These are phyloP conservation scores for California macrophylla DNA, from an alignment of 441 rosid genomes.

Conservation along the genomic window DNA sequence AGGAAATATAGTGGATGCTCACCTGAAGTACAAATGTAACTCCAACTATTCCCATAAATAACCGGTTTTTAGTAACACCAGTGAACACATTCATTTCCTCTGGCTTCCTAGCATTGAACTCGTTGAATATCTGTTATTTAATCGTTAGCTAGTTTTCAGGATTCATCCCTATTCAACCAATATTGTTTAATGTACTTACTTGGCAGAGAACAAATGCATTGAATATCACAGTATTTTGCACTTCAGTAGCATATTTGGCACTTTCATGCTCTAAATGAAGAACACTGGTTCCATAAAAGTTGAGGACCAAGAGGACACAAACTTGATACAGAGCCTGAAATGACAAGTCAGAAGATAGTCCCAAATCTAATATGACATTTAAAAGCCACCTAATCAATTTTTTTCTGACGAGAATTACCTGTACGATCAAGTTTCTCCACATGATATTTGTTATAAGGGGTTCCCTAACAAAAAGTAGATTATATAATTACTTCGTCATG, in stretches of 20 bases:
- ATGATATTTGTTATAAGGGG: slow-evolving; percentile 86
- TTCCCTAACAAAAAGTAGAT: slow-evolving; percentile 36
- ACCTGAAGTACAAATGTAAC: slow-evolving; percentile 81
- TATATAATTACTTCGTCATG: background rate
- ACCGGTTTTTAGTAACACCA: slow-evolving; percentile 61
- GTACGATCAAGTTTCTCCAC: slow-evolving; percentile 94
- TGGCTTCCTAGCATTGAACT: slow-evolving; percentile 87
- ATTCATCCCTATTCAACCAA: background rate
- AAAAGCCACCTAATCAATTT: background rate
- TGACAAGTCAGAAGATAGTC: background rate
- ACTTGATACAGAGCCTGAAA: slow-evolving; percentile 81
- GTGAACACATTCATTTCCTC: slow-evolving; percentile 64
- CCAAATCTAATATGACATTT: background rate
- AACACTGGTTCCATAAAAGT: slow-evolving; percentile 58
- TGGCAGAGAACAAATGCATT: slow-evolving; percentile 88
- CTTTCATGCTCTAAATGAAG: slow-evolving; percentile 34
- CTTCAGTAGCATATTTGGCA: slow-evolving; percentile 38
- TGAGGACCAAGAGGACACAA: slow-evolving; percentile 57
- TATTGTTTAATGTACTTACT: slow-evolving; percentile 32
- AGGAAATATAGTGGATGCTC: background rate
- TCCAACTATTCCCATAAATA: slow-evolving; percentile 61
- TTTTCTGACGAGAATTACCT: slow-evolving; percentile 31
- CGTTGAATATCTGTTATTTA: slow-evolving; percentile 67
- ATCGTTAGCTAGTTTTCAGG: background rate
- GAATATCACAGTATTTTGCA: slow-evolving; percentile 81